Conservation (phyloP, 352 stramenopile genomes). For the Detonula confervacea region DNA sequence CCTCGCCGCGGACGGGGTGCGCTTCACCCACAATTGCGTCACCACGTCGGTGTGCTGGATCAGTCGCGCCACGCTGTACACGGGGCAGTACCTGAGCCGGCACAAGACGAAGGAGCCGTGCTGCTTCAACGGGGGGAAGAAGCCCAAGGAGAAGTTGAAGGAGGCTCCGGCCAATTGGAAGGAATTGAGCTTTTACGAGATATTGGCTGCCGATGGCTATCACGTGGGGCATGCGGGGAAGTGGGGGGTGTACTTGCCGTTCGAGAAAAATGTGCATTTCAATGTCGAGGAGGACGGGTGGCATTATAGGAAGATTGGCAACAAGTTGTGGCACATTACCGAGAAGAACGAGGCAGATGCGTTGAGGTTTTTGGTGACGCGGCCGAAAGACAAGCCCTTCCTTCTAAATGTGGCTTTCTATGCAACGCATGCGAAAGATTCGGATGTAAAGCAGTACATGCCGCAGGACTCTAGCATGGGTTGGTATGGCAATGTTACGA, state of each 20-base stretch:
- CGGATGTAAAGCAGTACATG: slow-evolving; percentile 52
- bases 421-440: slow-evolving; percentile 69
- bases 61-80: slow-evolving; percentile 64
- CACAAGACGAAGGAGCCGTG: slow-evolving; percentile 53
- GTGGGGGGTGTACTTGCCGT: slow-evolving; percentile 57
- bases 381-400: slow-evolving; percentile 68
- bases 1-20: slow-evolving; percentile 62
- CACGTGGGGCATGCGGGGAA: slow-evolving; percentile 72
- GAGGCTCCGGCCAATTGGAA: slow-evolving; percentile 33
- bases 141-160: slow-evolving; percentile 29
- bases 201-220: slow-evolving; percentile 61
- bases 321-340: slow-evolving; percentile 65
- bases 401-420: slow-evolving; percentile 74
- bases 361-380: slow-evolving; percentile 53
- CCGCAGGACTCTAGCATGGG: slow-evolving; percentile 56
- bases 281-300: slow-evolving; percentile 60
- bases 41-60: slow-evolving; percentile 76
- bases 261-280: slow-evolving; percentile 32
- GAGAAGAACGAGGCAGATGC: slow-evolving; percentile 70
- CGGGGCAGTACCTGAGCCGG: slow-evolving; percentile 58
- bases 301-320: slow-evolving; percentile 29
- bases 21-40: slow-evolving; percentile 77
- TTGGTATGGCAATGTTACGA: slow-evolving; percentile 62
- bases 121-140: slow-evolving; percentile 39
- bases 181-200: slow-evolving; percentile 50